Percentiles rank a stretch among this genome's conserved stretches.
These are phyloP conservation scores for Lodderomyces pseudojiufengensis DNA, from an alignment of 1,139 yeast species.

Conservation along the genomic window DNA sequence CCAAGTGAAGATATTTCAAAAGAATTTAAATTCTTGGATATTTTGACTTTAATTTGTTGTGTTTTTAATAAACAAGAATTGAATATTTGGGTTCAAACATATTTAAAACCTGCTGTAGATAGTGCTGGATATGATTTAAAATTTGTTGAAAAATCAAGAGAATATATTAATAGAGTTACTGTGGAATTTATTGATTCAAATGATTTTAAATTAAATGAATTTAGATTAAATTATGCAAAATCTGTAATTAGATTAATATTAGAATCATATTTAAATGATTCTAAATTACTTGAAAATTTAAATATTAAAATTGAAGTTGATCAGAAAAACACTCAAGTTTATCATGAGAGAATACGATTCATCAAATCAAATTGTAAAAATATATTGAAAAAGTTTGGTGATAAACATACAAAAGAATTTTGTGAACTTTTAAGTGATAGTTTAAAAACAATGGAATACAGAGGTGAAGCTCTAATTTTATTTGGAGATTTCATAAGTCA, in stretches of 20 bases:
- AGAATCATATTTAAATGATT: conserved; percentile 24
- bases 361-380: conserved; percentile 40
- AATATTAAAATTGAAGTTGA: conserved; percentile 17
- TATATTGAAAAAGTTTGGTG: conserved; percentile 40
- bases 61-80: conserved; percentile 41
- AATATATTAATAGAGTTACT: conserved; percentile 36
- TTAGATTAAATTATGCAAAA: conserved; percentile 22
- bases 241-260: conserved; percentile 28
- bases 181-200: conserved; percentile 20
- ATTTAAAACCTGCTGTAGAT: conserved; percentile 54
- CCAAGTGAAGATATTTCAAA: conserved; percentile 28
- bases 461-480: conserved; percentile 34
- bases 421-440: conserved; percentile 31
- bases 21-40: conserved; percentile 46
- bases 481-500: conserved; percentile 11
- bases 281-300: conserved; percentile 16
- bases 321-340: conserved; percentile 27
- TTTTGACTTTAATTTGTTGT: conserved; percentile 37
- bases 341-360: conserved; percentile 49
- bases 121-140: conserved; percentile 50
- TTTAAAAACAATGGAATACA: conserved; percentile 23
- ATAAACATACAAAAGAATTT: conserved; percentile 28
- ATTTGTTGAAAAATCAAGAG: conserved; percentile 42
- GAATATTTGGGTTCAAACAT: conserved; percentile 50
- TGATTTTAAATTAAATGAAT: conserved; percentile 24